Evolutionary conservation across 768 basidiomycete species (phyloP), one percentile per base, ranked within the genome.

Genomic region (Boletus sensibilis): DNA sequence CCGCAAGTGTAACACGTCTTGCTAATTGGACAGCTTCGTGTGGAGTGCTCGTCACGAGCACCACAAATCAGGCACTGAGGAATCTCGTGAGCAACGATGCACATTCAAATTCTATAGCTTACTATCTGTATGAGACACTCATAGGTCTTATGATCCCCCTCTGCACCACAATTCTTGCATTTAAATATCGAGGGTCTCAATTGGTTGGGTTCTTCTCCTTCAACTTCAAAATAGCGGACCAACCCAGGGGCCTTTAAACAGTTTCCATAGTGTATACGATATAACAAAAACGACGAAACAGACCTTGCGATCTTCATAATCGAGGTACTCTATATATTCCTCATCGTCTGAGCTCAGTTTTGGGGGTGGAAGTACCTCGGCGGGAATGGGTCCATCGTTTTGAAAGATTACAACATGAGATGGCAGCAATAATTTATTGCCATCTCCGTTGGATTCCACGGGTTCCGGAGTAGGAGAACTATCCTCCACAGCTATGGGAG

Each of bases 1-100:
- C 88, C 88, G 62, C 91, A 93, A 4, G 77, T 80, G 64, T 83
- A 92, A 64, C 91, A 93, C 0, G 81, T 84, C 70, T 92, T 92
- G 71, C 83, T 85, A 57, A 90, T 87, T 3, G 90, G 89, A 71
- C 90, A 93, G 49, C 83, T 83, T 39, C 85, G 78, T 18, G 91
- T 91, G 4, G 78, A 75, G 70, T 93, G 91, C 58, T 92, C 90
- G 63, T 92, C 82, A 48, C 86, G 83, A 31, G 80, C 88, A 55
- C 91, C 91, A 65, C 91, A 93, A 25, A 87, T 91, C 55, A 88
- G 68, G 67, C 91, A 93, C 91, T 92, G 51, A 2, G 13, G 25
- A 50, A 49, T 46, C 20, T 50, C 13, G 27, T 62, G 52, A 60
- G 52, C 11, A 44, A 46, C 11, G 23, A 33, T 40, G 9, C 33